Percentiles rank a stretch among this genome's conserved stretches.
Evolutionary conservation across 2,329 filamentous ascomycete species (phyloP).

Genomic region (Aspergillus sp.): DNA sequence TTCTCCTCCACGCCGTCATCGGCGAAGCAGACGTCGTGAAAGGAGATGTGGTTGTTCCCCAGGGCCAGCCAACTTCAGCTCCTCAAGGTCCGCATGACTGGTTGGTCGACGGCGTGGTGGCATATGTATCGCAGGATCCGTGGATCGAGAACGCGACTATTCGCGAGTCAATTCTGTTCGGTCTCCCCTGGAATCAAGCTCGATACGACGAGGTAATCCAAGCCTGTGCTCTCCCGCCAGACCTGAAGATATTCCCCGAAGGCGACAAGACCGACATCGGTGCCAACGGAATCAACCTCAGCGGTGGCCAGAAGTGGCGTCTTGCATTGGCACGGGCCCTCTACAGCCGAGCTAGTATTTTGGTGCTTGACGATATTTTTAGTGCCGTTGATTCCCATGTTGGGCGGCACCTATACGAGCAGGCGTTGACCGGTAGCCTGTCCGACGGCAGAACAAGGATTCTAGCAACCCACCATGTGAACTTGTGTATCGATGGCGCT

Average conservation of each 20-base stretch:
- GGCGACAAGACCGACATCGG: constrained; percentile 77
- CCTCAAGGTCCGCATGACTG: constrained; percentile 58
- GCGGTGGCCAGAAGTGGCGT: constrained; percentile 78
- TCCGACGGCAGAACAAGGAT: constrained; percentile 69
- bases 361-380: constrained; percentile 79
- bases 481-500: neutral
- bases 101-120: constrained; percentile 67
- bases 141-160: constrained; percentile 82
- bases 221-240: constrained; percentile 71
- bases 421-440: constrained; percentile 69
- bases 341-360: constrained; percentile 71
- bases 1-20: constrained; percentile 70
- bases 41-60: constrained; percentile 57
- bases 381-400: constrained; percentile 77
- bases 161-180: constrained; percentile 74
- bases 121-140: constrained; percentile 73
- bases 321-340: constrained; percentile 74
- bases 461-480: constrained; percentile 66
- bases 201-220: constrained; percentile 68
- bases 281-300: constrained; percentile 79
- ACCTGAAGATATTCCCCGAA: constrained; percentile 70
- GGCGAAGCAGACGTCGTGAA: constrained; percentile 69
- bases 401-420: constrained; percentile 72
- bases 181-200: constrained; percentile 63
- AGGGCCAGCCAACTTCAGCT: constrained; percentile 51